Percentiles rank a stretch among this genome's conserved stretches.
phyloP scores from a whole-genome alignment of 192 early-diverging fungal species.

The Martensiomyces pterosporus region DNA sequence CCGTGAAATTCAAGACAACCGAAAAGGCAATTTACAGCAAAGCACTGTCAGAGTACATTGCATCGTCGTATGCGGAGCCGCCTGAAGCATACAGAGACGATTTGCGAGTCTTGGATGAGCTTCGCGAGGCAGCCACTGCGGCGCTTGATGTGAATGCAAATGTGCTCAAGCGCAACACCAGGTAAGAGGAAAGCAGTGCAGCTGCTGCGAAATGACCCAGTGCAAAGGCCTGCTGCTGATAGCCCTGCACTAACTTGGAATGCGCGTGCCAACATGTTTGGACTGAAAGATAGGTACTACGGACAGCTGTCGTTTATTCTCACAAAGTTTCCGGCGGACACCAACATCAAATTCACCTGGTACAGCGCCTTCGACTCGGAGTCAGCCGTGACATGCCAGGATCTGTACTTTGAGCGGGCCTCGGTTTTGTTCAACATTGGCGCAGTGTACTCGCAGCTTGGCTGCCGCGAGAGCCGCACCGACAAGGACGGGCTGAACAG shows the following conservation, averaged over 20 bases:
- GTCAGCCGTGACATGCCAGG: slow-evolving; percentile 60
- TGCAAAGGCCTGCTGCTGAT: too few species aligned
- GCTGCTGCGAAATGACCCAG: not conserved
- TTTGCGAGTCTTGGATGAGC: slow-evolving; percentile 74
- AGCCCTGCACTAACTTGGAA: too few species aligned
- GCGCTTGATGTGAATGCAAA: slow-evolving; percentile 55
- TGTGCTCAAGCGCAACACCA: slow-evolving; percentile 62
- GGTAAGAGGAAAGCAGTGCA: slow-evolving; percentile 47
- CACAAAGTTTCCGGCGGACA: slow-evolving; percentile 85
- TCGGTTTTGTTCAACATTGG: slow-evolving; percentile 82
- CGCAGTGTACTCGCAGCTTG: slow-evolving; percentile 80
- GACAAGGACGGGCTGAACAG: slow-evolving; percentile 72
- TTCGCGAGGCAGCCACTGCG: slow-evolving; percentile 66
- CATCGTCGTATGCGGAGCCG: slow-evolving; percentile 76
- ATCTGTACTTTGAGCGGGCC: slow-evolving; percentile 81
- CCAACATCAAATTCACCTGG: slow-evolving; percentile 49
- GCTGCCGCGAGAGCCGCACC: slow-evolving; percentile 60
- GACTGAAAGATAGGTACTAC: slow-evolving; percentile 59
- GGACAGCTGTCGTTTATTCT: slow-evolving; percentile 79
- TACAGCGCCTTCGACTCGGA: slow-evolving; percentile 42
- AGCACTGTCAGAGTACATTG: slow-evolving; percentile 65
- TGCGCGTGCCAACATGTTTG: not conserved
- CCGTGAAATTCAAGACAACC: slow-evolving; percentile 38
- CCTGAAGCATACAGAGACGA: slow-evolving; percentile 83
- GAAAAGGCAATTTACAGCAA: slow-evolving; percentile 28